Evolutionary conservation across 495 filamentous ascomycete genomes (phyloP), one percentile per base, ranked within the genome.

Genomic region (Neurospora pannonica): DNA sequence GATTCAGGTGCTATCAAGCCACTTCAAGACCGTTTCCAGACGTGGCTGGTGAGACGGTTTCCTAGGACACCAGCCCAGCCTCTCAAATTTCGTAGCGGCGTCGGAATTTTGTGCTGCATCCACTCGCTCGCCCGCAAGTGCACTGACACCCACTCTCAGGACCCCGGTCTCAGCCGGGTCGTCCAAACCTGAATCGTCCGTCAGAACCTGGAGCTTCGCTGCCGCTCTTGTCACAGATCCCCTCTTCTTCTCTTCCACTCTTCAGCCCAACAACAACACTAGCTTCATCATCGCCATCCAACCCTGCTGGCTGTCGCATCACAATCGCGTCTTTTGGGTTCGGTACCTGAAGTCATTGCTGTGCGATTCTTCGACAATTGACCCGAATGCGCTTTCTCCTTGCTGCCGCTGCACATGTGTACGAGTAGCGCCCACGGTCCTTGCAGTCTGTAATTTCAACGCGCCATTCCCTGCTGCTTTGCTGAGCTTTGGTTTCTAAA

Each of bases 11-110:
- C 31, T 67, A 36, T 34, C 54, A 67, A 67, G 54, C 54, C 54
- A 67, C 54, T 67, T 36, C 54, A 67, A 60, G 24, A 8, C 54
- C 54, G 13, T 8, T 67, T 34, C 28, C 54, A 67, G 28, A 67
- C 3, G 77, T 77, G 79, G 76, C 76, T 79, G 77, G 79, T 80
- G 79, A 74, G 71, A 71, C 72, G 24, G 54, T 62, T 62, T 62
- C 28, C 54, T 62, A 67, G 54, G 54, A 67, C 7, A 67, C 40
- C 70, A 24, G 71, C 79, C 79, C 79, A 81, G 79, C 79, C 79
- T 78, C 79, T 81, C 77, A 77, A 75, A 78, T 81, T 81, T 81
- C 72, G 73, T 77, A 74, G 73, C 40, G 62, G 28, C 21, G 71
- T 71, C 28, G 72, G 28, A 24, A 71, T 34, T 69, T 34, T 34